Conservation (phyloP, 2,329 filamentous ascomycete species). For the Exserohilum rostratum region DNA sequence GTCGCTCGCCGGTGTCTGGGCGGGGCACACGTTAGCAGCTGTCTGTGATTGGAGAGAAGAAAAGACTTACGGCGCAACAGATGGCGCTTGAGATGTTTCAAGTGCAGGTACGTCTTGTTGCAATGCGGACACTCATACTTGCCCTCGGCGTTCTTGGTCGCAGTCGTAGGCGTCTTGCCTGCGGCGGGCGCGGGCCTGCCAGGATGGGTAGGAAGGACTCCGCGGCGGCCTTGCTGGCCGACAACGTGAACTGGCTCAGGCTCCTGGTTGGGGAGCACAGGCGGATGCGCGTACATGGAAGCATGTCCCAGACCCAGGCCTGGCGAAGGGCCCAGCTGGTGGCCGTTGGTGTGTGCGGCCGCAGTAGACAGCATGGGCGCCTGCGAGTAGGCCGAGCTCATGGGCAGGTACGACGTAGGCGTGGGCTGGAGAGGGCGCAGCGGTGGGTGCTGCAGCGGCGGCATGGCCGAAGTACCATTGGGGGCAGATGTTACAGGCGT, state of each 20-base stretch:
- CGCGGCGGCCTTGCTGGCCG: conserved; percentile 88
- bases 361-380: conserved; percentile 42
- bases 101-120: conserved; percentile 96
- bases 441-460: conserved; percentile 46
- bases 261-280: conserved; percentile 50
- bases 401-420: conserved; percentile 42
- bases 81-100: conserved; percentile 97
- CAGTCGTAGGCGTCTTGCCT: conserved; percentile 83
- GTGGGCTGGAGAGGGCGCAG: conserved; percentile 48
- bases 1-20: conserved; percentile 92
- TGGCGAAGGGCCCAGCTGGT: conserved; percentile 46
- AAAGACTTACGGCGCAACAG: conserved; percentile 84
- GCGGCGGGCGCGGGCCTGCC: conserved; percentile 79
- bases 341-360: conserved; percentile 41
- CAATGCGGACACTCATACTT: conserved; percentile 98
- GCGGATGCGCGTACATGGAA: conserved; percentile 47
- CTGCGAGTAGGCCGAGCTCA: conserved; percentile 45
- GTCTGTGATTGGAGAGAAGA: conserved; percentile 3
- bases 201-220: conserved; percentile 88
- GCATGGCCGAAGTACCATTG: conserved; percentile 39
- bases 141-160: conserved; percentile 93
- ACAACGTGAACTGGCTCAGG: conserved; percentile 85
- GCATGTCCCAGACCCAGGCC: conserved; percentile 47
- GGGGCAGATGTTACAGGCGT: conserved; percentile 44
- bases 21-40: conserved; percentile 42